These are phyloP conservation scores for Solanum arcanum DNA, from an alignment of 257 asterid genomes.

Conservation along the genomic window DNA sequence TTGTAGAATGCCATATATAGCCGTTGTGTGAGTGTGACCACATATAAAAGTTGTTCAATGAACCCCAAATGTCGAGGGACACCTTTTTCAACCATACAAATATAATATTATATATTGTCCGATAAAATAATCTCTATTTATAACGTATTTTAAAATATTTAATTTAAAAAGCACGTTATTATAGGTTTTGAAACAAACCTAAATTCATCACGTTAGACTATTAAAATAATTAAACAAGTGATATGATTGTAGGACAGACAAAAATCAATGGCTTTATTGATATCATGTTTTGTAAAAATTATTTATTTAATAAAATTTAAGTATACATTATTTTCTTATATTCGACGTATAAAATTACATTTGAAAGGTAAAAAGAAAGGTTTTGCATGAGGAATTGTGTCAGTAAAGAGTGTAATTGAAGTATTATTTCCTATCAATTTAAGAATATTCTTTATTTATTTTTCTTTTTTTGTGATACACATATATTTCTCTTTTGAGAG, in stretches of 20 bases:
- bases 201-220: background rate
- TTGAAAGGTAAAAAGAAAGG: too few relatives aligned
- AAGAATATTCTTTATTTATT: constrained; percentile 17
- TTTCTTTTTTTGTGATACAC: background rate
- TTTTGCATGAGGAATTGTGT: background rate
- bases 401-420: background rate
- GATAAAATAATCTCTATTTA: background rate
- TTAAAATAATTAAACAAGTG: background rate
- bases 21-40: background rate
- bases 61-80: background rate
- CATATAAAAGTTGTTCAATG: background rate
- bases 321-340: too few relatives aligned
- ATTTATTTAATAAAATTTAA: too few relatives aligned
- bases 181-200: background rate
- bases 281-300: too few relatives aligned
- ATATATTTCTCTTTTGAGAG: constrained; percentile 4
- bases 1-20: background rate
- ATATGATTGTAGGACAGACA: background rate
- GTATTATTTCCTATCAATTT: constrained; percentile 1
- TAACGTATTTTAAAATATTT: background rate
- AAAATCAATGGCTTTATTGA: background rate
- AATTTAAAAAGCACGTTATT: background rate
- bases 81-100: background rate
- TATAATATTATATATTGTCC: background rate
- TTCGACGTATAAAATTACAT: too few relatives aligned